Evolutionary conservation across 2,329 filamentous ascomycete species (phyloP).

Genomic region (Rhytidhysteron rufulum): DNA sequence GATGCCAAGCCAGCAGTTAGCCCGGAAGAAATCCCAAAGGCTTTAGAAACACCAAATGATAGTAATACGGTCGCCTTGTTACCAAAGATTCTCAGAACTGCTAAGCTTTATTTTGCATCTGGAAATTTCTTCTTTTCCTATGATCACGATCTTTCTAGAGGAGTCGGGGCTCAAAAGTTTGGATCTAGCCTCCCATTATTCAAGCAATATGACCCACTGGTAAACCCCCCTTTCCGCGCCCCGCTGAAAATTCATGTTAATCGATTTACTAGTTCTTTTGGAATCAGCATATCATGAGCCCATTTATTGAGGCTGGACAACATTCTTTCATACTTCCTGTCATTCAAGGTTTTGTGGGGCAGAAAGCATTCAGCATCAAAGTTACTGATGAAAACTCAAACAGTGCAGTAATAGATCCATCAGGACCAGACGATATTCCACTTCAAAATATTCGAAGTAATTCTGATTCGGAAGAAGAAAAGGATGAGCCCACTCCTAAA

Average conservation of each 20-base stretch:
- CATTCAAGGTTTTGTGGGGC: conserved; percentile 92
- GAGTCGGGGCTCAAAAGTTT: conserved; percentile 42
- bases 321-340: conserved; percentile 72
- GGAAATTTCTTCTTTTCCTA: conserved; percentile 94
- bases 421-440: conserved; percentile 32
- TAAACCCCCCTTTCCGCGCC: too few species aligned
- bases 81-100: conserved; percentile 79
- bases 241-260: too few species aligned
- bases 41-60: conserved; percentile 26
- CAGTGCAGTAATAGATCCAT: conserved; percentile 30
- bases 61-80: conserved; percentile 49
- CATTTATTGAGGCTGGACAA: conserved; percentile 71
- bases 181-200: conserved; percentile 60
- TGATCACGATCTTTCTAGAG: conserved; percentile 84
- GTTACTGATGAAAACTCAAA: conserved; percentile 31
- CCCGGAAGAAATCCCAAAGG: conserved; percentile 33
- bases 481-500: conserved; percentile 19
- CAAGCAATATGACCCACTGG: conserved; percentile 66
- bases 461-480: conserved; percentile 22
- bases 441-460: conserved; percentile 31
- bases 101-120: conserved; percentile 77
- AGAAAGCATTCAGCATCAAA: conserved; percentile 73
- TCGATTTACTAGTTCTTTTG: conserved; percentile 67
- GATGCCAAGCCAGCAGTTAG: conserved; percentile 18
- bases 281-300: conserved; percentile 72